phyloP scores from a whole-genome alignment of 495 filamentous ascomycete genomes.

The Xylaria castorea region DNA sequence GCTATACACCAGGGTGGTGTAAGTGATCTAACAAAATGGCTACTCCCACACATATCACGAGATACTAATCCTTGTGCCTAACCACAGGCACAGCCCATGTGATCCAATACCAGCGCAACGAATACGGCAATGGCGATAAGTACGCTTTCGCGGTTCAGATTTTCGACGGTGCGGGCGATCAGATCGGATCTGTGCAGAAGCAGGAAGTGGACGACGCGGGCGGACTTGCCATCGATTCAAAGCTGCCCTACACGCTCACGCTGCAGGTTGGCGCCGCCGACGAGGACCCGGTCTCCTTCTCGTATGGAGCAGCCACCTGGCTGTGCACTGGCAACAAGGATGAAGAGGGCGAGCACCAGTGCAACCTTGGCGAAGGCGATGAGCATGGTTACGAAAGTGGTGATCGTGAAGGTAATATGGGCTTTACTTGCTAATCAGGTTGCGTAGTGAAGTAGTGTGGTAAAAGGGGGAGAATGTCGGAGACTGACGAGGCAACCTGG shows the following conservation, averaged over 20 bases:
- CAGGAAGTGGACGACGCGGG: not conserved
- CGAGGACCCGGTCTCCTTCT: constrained; percentile 1
- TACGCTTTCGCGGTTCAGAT: not conserved
- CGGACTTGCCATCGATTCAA: not conserved
- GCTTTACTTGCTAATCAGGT: not conserved
- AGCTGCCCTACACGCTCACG: not conserved
- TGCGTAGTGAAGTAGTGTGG: not conserved
- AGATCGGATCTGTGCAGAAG: constrained; percentile 1
- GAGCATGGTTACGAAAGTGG: not conserved
- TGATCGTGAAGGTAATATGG: not conserved
- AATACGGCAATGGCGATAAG: constrained; percentile 1
- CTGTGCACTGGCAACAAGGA: constrained; percentile 2
- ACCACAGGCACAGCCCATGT: not conserved
- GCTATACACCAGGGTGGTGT: constrained; percentile 2
- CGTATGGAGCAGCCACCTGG: not conserved
- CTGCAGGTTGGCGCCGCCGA: not conserved
- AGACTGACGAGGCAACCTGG: no score
- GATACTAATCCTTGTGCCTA: not conserved
- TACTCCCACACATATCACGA: not conserved
- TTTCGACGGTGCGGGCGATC: not conserved
- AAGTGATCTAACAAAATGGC: not conserved
- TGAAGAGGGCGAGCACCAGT: not conserved
- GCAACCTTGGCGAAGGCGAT: not conserved
- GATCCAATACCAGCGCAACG: constrained; percentile 1
- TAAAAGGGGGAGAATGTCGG: no score